phyloP scores from a whole-genome alignment of 2,329 filamentous ascomycete species.

The Penicillium sp. region DNA sequence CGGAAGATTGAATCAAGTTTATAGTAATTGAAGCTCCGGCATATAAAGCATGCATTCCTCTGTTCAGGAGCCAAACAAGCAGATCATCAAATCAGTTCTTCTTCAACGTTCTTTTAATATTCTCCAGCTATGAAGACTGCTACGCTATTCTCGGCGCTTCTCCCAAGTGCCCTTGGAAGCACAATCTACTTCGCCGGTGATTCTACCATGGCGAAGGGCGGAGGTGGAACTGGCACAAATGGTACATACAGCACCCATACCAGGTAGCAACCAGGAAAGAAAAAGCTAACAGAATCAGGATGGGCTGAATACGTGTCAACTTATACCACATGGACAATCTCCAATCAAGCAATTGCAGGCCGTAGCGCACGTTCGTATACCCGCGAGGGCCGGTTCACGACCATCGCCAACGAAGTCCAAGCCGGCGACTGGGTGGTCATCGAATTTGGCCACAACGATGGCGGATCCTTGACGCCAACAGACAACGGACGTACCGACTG shows the following conservation, averaged over 20 bases:
- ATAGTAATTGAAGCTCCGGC: neutral
- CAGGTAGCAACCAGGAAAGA: neutral
- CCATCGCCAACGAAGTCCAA: conserved; percentile 55
- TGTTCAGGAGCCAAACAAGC: neutral
- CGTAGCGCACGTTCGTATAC: conserved; percentile 67
- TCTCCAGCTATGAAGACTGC: conserved; percentile 24
- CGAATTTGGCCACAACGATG: conserved; percentile 74
- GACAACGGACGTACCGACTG: conserved; percentile 67
- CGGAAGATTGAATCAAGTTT: too few species aligned
- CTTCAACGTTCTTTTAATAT: neutral
- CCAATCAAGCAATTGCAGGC: conserved; percentile 67
- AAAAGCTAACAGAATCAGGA: conserved; percentile 40
- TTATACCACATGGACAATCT: conserved; percentile 50
- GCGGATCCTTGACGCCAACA: conserved; percentile 54
- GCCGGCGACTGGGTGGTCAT: conserved; percentile 67
- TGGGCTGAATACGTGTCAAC: conserved; percentile 65
- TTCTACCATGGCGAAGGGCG: conserved; percentile 35
- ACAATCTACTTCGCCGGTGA: conserved; percentile 37
- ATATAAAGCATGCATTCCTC: neutral
- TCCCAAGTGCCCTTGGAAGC: conserved; percentile 24
- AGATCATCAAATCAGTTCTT: neutral
- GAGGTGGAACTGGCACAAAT: conserved; percentile 23
- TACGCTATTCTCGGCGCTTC: conserved; percentile 18
- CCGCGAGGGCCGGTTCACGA: conserved; percentile 64
- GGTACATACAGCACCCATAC: conserved; percentile 15